Evolutionary conservation across 2,329 filamentous ascomycete genomes (phyloP).

Genomic region (Graphiopsis chlorocephala): DNA sequence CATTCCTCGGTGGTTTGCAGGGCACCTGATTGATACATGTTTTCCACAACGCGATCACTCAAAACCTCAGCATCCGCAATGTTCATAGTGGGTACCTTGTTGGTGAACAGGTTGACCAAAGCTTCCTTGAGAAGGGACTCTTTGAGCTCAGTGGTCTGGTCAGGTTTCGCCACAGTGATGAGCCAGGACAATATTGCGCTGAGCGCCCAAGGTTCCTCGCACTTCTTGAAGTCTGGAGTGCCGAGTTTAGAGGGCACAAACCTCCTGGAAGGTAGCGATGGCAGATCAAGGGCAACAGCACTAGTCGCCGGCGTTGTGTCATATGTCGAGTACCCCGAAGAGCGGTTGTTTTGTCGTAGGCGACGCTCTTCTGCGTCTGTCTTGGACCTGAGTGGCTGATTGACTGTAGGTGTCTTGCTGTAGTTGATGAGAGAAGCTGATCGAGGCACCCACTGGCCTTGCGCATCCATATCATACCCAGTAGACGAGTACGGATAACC

Average conservation of each 20-base stretch:
- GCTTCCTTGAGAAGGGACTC: conserved; percentile 83
- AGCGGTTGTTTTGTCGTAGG: conserved; percentile 47
- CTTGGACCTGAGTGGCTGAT: conserved; percentile 84
- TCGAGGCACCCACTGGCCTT: conserved; percentile 54
- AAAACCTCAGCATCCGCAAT: conserved; percentile 92
- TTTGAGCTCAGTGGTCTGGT: conserved; percentile 85
- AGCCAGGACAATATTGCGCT: conserved; percentile 87
- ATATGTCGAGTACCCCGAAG: conserved; percentile 33
- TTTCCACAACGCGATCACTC: conserved; percentile 70
- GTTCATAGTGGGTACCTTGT: conserved; percentile 98
- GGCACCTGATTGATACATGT: conserved; percentile 76
- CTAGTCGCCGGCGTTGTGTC: conserved; percentile 38
- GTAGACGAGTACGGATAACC: conserved; percentile 24
- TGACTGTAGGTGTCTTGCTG: conserved; percentile 72
- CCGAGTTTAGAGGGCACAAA: conserved; percentile 85
- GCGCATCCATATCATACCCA: conserved; percentile 25
- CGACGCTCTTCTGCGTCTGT: conserved; percentile 79
- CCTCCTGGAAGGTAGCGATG: conserved; percentile 74
- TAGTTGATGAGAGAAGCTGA: conserved; percentile 83
- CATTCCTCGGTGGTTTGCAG: conserved; percentile 91
- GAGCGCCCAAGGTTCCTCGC: conserved; percentile 86
- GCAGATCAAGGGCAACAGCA: conserved; percentile 71
- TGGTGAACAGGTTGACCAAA: conserved; percentile 81
- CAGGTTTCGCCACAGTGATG: conserved; percentile 68
- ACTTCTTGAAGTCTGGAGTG: conserved; percentile 76